These are phyloP conservation scores for Flaveria robusta DNA, from an alignment of 129 eudicot species.

Conservation along the genomic window DNA sequence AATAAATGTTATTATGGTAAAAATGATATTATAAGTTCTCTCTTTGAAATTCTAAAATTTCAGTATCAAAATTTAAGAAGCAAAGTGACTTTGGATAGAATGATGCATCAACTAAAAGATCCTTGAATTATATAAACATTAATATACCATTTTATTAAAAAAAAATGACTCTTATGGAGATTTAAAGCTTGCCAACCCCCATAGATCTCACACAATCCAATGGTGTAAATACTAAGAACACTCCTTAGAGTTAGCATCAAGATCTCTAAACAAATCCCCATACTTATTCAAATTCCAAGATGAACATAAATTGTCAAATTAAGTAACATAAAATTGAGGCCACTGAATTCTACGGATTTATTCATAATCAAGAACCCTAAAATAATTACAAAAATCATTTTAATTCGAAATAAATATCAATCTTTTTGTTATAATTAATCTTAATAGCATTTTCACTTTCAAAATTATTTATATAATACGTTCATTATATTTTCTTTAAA, in stretches of 20 bases:
- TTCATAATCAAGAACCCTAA: slow-evolving; percentile 6
- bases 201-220: slow-evolving; percentile 50
- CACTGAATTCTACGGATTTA: slow-evolving; percentile 39
- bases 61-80: background rate
- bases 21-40: background rate
- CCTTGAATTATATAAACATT: background rate
- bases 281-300: slow-evolving; percentile 38
- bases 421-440: background rate
- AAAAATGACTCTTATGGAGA: slow-evolving; percentile 13
- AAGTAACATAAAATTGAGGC: slow-evolving; percentile 27
- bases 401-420: background rate
- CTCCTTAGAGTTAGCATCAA: slow-evolving; percentile 43
- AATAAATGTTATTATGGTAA: background rate
- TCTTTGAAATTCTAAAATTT: background rate
- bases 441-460: background rate
- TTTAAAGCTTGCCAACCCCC: slow-evolving; percentile 38
- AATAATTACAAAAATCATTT: background rate
- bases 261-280: slow-evolving; percentile 48
- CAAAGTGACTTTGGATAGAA: background rate
- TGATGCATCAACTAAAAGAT: background rate
- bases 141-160: background rate
- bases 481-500: too few relatives aligned
- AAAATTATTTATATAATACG: too few relatives aligned
- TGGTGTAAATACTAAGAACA: slow-evolving; percentile 31
- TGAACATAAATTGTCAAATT: slow-evolving; percentile 33